Conservation (phyloP, 129 eudicot species). For the Solidago caesia region DNA sequence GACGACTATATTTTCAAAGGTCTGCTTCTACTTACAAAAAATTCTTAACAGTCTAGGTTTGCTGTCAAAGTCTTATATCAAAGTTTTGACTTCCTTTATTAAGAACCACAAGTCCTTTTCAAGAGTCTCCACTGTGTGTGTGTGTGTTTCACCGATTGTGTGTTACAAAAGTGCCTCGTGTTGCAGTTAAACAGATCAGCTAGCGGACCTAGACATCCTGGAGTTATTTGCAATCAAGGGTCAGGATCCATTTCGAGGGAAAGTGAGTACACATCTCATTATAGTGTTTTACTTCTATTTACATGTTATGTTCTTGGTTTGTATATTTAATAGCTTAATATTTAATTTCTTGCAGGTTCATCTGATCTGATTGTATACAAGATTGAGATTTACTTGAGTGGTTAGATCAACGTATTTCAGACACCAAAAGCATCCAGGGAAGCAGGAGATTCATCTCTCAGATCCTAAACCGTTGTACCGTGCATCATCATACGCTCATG, state of each 20-base stretch:
- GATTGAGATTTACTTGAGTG: slow-evolving; percentile 71
- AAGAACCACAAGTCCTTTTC: neutral
- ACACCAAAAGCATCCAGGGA: slow-evolving; percentile 58
- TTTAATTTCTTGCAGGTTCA: slow-evolving; percentile 61
- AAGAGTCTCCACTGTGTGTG: neutral
- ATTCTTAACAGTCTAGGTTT: slow-evolving; percentile 10
- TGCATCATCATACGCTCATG: slow-evolving; percentile 85
- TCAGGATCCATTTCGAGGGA: slow-evolving; percentile 92
- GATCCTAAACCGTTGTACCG: slow-evolving; percentile 70
- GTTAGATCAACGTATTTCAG: slow-evolving; percentile 69
- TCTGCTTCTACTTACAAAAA: slow-evolving; percentile 28
- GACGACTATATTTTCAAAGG: slow-evolving; percentile 90
- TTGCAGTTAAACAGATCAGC: slow-evolving; percentile 76
- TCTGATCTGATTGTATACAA: slow-evolving; percentile 82
- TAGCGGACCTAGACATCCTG: slow-evolving; percentile 82
- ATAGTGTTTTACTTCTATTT: neutral
- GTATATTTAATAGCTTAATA: neutral
- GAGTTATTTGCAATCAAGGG: slow-evolving; percentile 87
- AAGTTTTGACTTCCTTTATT: neutral
- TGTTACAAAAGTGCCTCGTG: slow-evolving; percentile 5
- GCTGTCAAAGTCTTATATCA: neutral
- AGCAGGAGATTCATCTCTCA: slow-evolving; percentile 58
- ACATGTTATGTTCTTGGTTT: neutral
- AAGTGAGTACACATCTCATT: slow-evolving; percentile 49
- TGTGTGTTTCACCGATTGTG: slow-evolving; percentile 15